A percentile compares a stretch with the other conserved stretches of the same genome.
phyloP scores from a whole-genome alignment of 169 alveolate genomes.

The Eimeria maxima region DNA sequence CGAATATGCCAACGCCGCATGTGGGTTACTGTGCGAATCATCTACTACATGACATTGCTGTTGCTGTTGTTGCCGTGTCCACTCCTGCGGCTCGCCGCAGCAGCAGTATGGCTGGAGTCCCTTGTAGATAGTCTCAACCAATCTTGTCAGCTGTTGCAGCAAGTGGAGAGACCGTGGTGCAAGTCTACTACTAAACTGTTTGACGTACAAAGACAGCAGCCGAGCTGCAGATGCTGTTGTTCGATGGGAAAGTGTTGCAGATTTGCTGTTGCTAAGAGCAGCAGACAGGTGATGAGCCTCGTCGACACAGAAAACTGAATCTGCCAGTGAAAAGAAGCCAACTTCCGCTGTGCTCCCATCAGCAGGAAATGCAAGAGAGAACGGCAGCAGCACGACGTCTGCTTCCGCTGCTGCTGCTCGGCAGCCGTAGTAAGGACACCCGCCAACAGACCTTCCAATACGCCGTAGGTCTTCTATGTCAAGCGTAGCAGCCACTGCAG shows the following conservation, averaged over 20 bases:
- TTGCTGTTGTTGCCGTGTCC: constrained; percentile 6
- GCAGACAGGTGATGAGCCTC: constrained; percentile 81
- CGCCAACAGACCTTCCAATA: constrained; percentile 33
- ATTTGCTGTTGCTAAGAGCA: constrained; percentile 29
- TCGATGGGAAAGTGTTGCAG: constrained; percentile 25
- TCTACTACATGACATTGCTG: constrained; percentile 41
- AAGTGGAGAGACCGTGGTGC: constrained; percentile 30
- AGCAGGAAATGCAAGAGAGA: constrained; percentile 66
- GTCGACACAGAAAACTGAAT: constrained; percentile 51
- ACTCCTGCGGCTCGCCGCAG: constrained; percentile 39
- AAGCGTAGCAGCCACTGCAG: constrained; percentile 36
- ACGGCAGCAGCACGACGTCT: constrained; percentile 67
- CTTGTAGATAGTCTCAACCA: not conserved
- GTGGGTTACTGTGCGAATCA: not conserved
- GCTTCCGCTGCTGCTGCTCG: constrained; percentile 46
- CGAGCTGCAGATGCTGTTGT: constrained; percentile 34
- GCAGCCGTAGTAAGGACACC: constrained; percentile 59
- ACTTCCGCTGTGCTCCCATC: not conserved
- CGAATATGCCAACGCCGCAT: not conserved
- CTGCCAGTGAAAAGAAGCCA: not conserved
- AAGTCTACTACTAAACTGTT: constrained; percentile 15
- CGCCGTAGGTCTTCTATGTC: constrained; percentile 59
- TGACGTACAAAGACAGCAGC: not conserved
- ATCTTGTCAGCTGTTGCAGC: constrained; percentile 60
- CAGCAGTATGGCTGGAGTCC: constrained; percentile 42